Conservation (phyloP, 2,329 filamentous ascomycete species). For the Xylariaceae sp. region DNA sequence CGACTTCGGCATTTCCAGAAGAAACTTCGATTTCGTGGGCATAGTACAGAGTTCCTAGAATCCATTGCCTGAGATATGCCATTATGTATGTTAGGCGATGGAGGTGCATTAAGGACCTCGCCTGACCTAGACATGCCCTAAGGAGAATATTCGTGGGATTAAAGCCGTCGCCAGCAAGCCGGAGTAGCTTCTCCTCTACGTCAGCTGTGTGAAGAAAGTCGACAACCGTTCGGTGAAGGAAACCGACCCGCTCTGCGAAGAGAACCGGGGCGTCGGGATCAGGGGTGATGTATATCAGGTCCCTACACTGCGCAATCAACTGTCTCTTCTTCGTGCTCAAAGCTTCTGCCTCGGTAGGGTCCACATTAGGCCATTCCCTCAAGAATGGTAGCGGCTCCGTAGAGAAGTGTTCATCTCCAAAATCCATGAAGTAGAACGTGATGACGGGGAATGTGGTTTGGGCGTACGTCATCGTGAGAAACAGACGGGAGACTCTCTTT, state of each 20-base stretch:
- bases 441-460: slow-evolving; percentile 4
- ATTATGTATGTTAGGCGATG: neutral
- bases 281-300: slow-evolving; percentile 5
- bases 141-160: neutral
- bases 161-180: slow-evolving; percentile 2
- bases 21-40: slow-evolving; percentile 1
- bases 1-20: neutral
- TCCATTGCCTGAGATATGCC: slow-evolving; percentile 2
- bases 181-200: neutral
- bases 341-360: neutral
- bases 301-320: slow-evolving; percentile 17
- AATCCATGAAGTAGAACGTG: slow-evolving; percentile 18
- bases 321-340: slow-evolving; percentile 11
- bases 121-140: neutral
- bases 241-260: slow-evolving; percentile 1
- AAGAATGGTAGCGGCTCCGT: slow-evolving; percentile 3
- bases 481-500: neutral
- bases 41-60: slow-evolving; percentile 6
- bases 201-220: slow-evolving; percentile 5
- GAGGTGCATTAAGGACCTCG: slow-evolving; percentile 4
- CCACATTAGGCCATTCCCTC: neutral
- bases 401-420: slow-evolving; percentile 3
- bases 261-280: slow-evolving; percentile 7
- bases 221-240: slow-evolving; percentile 7
- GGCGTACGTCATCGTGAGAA: slow-evolving; percentile 6